phyloP scores from a whole-genome alignment of 2,329 filamentous ascomycete species.

The Colletotrichum chlorophyti region DNA sequence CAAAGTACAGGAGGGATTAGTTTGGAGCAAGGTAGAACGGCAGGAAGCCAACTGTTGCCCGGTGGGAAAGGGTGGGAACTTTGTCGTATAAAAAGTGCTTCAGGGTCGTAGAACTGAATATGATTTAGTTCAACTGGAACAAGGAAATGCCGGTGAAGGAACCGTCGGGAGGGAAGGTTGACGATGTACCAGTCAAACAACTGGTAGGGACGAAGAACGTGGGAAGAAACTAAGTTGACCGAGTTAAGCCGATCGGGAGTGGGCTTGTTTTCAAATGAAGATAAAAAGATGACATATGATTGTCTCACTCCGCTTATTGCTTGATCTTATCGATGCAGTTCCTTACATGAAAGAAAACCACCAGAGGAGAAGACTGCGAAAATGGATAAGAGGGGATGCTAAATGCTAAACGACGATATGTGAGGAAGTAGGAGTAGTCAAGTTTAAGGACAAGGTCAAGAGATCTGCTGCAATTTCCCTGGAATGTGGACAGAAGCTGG shows the following conservation, averaged over 20 bases:
- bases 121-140: not conserved
- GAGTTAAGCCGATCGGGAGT: not conserved
- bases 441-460: not conserved
- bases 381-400: not conserved
- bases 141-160: slow-evolving; percentile 8
- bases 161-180: slow-evolving; percentile 1
- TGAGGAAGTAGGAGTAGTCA: no score
- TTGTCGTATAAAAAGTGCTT: slow-evolving; percentile 16
- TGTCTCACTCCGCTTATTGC: slow-evolving; percentile 11
- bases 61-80: slow-evolving; percentile 22
- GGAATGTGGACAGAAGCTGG: no score
- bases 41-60: slow-evolving; percentile 7
- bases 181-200: slow-evolving; percentile 6
- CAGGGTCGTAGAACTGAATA: not conserved
- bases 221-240: not conserved
- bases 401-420: no score
- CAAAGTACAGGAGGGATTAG: no score
- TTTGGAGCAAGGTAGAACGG: not conserved
- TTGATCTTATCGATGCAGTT: not conserved
- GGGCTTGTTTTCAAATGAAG: not conserved
- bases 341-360: not conserved
- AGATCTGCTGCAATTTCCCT: no score
- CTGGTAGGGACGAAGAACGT: not conserved
- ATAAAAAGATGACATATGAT: slow-evolving; percentile 1
- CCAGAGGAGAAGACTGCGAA: not conserved